Evolutionary conservation across 2,329 filamentous ascomycete genomes (phyloP), one percentile per base, ranked within the genome.

Genomic region (Fusarium succisae): DNA sequence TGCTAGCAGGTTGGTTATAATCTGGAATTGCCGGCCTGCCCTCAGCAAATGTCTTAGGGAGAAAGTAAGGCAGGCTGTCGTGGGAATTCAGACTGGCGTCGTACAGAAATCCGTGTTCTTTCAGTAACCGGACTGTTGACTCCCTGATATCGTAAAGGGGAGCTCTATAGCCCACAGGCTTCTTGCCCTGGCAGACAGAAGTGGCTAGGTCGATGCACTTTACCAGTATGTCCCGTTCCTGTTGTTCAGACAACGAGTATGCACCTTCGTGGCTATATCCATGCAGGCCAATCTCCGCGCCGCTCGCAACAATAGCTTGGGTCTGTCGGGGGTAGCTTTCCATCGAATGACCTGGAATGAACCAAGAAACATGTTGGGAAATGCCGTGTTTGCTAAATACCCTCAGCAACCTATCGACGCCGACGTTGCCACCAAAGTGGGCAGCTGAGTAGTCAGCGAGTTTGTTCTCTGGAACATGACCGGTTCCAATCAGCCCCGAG

Each of bases 121-220:
- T 20, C 13, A 62, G 8, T 0, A 62, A 12, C 0, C 43, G 53
- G 0, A 62, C 59, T 0, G 50, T 56, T 8, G 50, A 55, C 48
- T 62, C 59, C 4, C 24, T 55, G 11, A 62, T 45, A 3, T 62
- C 48, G 13, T 62, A 62, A 0, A 62, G 0, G 3, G 59, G 59
- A 15, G 59, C 59, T 9, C 48, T 24, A 3, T 62, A 62, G 0
- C 59, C 59, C 3, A 56, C 12, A 1, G 50, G 37, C 1, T 39
- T 45, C 26, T 38, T 56, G 0, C 50, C 59, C 4, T 47, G 13
- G 3, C 41, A 56, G 0, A 62, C 6, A 0, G 37, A n/a, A 4
- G 39, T 37, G 7, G 59, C 38, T 35, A 62, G 24, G 7, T 62
- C 39, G 1, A 62, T 39, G 22, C 38, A 56, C 20, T 56, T 62